A percentile compares a stretch with the other conserved stretches of the same genome.
Evolutionary conservation across 176 grass and related monocot genomes (phyloP).

Genomic region (Paspalum vaginatum): DNA sequence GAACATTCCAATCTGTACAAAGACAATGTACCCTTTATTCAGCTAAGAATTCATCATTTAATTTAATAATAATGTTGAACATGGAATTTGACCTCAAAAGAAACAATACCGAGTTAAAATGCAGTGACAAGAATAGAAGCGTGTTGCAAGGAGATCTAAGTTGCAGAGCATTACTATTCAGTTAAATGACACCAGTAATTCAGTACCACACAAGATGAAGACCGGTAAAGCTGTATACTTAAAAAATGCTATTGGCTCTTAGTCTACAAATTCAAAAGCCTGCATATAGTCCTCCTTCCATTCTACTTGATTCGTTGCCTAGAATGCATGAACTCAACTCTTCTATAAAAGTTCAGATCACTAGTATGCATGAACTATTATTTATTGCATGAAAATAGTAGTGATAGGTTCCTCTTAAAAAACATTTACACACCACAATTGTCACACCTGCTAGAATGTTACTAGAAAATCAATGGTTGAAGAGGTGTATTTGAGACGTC

Average conservation of each 20-base stretch:
- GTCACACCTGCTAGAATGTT: background rate
- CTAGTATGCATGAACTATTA: background rate
- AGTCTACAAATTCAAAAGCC: background rate
- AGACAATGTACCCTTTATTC: background rate
- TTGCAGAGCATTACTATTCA: background rate
- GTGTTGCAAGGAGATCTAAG: background rate
- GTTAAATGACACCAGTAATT: conserved; percentile 2
- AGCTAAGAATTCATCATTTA: conserved; percentile 1
- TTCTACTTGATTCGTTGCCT: background rate
- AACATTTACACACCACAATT: background rate
- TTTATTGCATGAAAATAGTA: background rate
- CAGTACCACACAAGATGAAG: background rate
- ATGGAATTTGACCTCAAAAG: background rate
- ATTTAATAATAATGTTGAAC: background rate
- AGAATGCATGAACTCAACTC: background rate
- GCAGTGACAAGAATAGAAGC: background rate
- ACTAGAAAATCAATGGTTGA: background rate
- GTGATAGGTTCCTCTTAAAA: background rate
- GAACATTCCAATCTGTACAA: conserved; percentile 91
- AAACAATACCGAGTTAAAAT: background rate
- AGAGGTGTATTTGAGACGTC: background rate
- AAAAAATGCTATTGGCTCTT: background rate
- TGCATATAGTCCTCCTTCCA: background rate
- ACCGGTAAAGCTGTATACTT: background rate
- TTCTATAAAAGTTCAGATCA: background rate